Conservation (phyloP, 2,329 filamentous ascomycete species). For the Laburnicola sp. region DNA sequence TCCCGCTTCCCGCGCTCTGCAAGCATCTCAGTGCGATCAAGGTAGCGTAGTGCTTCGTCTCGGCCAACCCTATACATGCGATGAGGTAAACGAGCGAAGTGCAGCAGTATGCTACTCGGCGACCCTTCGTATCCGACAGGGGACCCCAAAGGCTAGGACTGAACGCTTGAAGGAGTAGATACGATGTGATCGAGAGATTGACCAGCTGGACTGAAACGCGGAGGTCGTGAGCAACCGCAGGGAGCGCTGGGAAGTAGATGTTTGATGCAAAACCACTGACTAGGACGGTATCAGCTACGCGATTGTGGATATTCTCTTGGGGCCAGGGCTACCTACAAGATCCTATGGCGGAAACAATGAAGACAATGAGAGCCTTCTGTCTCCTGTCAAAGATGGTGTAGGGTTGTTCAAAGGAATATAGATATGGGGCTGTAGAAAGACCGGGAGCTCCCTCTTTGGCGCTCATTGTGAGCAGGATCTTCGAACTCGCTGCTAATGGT, state of each 20-base stretch:
- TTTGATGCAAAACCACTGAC: too few species aligned
- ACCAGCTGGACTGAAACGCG: conserved; percentile 40
- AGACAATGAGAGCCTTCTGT: too few species aligned
- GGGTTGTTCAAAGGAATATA: too few species aligned
- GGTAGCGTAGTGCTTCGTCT: conserved; percentile 43
- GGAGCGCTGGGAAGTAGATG: conserved; percentile 52
- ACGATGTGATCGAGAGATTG: conserved; percentile 52
- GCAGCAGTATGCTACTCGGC: conserved; percentile 45
- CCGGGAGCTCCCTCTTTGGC: too few species aligned
- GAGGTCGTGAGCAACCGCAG: conserved; percentile 47
- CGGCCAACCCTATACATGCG: conserved; percentile 48
- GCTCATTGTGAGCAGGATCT: too few species aligned
- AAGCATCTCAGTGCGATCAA: conserved; percentile 48
- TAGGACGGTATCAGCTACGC: too few species aligned
- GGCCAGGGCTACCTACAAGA: too few species aligned
- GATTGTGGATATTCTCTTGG: too few species aligned
- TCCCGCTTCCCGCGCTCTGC: conserved; percentile 50
- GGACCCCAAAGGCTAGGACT: conserved; percentile 49
- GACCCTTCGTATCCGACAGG: conserved; percentile 48
- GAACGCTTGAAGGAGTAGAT: conserved; percentile 51
- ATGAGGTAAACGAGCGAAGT: conserved; percentile 48
- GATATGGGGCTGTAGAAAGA: too few species aligned
- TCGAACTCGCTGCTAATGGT: too few species aligned
- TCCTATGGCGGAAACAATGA: too few species aligned
- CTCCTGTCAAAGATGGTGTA: too few species aligned